Base-by-base conservation (phyloP, 2,329 filamentous ascomycete species). In the Dothistroma pini region DNA sequence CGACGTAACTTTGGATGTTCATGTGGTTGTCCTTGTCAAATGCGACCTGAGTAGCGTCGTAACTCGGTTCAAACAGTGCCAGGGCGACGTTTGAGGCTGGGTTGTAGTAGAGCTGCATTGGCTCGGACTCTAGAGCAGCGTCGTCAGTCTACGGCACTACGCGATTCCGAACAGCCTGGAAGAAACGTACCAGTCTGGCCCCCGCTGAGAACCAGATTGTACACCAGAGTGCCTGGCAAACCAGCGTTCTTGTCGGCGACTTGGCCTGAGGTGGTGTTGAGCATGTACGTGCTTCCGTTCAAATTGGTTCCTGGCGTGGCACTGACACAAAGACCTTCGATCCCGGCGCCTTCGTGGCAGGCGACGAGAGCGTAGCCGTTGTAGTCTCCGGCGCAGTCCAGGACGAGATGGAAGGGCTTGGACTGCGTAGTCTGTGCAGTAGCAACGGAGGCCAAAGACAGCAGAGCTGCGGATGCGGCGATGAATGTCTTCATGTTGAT, bases 281-380 rank as follows among this genome's bases (percentile, higher is more conserved):
- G 65, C 21, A 63, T 56, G 58, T 63, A 70, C 31, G 62, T 58
- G 21, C 53, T 50, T 21, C 35, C 48, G 14, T 22, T 31, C 16
- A 5, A 5, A 4, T 44, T 19, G 10, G 4, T 10, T 4, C 54
- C 31, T 63, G 44, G 22, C 68, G 63, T 29, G 35, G 9, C 53
- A 35, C 58, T 61, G 19, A 78, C 63, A 63, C 80, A 81, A 58
- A 81, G 75, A 11, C 72, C 75, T 66, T 81, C 79, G 57, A 81
- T 79, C 4, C 75, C 80, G 21, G 80, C 80, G 32, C 80, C 80
- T 61, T 76, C 74, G 67, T 81, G 80, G 70, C 80, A 82, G 58
- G 80, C 68, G 5, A 66, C 68, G 16, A 82, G 74, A 7, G 72
- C 70, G 12, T 69, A 52, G 58, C 75, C 75, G 54, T 81, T 74